A percentile compares a stretch with the other conserved stretches of the same genome.
These are phyloP conservation scores for Trichomonas tenax DNA, from an alignment of 208 protist genomes.

Conservation along the genomic window DNA sequence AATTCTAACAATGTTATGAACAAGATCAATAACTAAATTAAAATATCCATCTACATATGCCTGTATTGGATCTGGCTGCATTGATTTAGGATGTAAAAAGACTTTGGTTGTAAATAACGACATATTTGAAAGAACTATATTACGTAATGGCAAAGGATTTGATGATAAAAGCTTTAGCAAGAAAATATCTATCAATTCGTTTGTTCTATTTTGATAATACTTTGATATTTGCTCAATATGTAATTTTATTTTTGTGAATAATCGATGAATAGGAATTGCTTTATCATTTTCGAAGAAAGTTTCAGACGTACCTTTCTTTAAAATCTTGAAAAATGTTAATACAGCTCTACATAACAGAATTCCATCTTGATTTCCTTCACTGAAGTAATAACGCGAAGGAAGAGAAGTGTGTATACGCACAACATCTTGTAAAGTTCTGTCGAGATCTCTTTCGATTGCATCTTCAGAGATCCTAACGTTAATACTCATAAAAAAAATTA, in stretches of 20 bases:
- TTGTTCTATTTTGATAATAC: background rate
- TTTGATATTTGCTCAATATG: background rate
- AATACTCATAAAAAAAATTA: too few relatives aligned
- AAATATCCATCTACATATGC: slow-evolving; percentile 8
- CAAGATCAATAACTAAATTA: background rate
- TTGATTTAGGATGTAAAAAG: background rate
- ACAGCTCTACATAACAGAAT: too few relatives aligned
- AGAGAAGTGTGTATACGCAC: background rate
- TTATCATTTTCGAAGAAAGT: too few relatives aligned
- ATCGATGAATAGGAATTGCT: background rate
- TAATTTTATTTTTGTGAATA: background rate
- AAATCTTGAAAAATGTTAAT: too few relatives aligned
- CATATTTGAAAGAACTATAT: background rate
- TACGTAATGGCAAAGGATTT: background rate
- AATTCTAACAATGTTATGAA: background rate
- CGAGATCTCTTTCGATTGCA: too few relatives aligned
- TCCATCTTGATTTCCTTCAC: too few relatives aligned
- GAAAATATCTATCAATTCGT: background rate
- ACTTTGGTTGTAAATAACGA: background rate
- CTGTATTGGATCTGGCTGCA: background rate
- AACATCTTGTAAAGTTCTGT: too few relatives aligned
- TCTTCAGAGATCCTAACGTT: too few relatives aligned
- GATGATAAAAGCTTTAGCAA: background rate
- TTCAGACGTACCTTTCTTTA: too few relatives aligned
- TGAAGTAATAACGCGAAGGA: background rate